Percentiles rank a stretch among this genome's conserved stretches.
Conservation (phyloP, 352 stramenopile genomes). For the Globisporangium lucens region DNA sequence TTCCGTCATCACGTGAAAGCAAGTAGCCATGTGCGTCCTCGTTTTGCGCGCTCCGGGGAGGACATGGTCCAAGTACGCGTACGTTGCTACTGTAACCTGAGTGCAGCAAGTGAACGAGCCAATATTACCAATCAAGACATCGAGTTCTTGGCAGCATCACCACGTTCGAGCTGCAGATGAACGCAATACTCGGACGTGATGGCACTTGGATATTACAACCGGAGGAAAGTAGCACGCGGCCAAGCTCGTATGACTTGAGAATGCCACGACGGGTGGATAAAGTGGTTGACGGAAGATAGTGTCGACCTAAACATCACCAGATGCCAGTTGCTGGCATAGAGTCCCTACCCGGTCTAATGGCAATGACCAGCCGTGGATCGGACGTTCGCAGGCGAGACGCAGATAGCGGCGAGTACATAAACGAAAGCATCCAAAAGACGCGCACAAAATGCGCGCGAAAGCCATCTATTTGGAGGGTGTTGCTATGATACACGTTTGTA, state of each 20-base stretch:
- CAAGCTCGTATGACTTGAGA: neutral
- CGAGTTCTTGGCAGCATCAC: too few relatives aligned
- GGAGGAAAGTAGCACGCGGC: too few relatives aligned
- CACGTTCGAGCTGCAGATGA: too few relatives aligned
- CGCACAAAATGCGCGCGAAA: neutral
- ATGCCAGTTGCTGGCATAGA: too few relatives aligned
- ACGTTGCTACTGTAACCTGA: too few relatives aligned
- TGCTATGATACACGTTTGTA: constrained; percentile 7
- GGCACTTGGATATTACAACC: too few relatives aligned
- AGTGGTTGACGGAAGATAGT: neutral
- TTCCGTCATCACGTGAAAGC: constrained; percentile 57
- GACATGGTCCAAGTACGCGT: too few relatives aligned
- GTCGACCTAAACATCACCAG: neutral
- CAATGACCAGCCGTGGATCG: neutral
- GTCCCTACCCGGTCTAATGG: neutral
- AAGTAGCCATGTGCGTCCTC: too few relatives aligned
- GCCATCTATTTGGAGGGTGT: neutral
- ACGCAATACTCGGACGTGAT: too few relatives aligned
- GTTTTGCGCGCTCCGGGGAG: too few relatives aligned
- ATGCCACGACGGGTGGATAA: neutral
- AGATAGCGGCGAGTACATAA: neutral
- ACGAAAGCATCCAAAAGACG: neutral
- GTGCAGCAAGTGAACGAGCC: too few relatives aligned
- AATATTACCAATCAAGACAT: too few relatives aligned
- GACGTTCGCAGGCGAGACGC: neutral